Base-by-base conservation (phyloP, 768 basidiomycete genomes). In the Lactarius hengduanensis region DNA sequence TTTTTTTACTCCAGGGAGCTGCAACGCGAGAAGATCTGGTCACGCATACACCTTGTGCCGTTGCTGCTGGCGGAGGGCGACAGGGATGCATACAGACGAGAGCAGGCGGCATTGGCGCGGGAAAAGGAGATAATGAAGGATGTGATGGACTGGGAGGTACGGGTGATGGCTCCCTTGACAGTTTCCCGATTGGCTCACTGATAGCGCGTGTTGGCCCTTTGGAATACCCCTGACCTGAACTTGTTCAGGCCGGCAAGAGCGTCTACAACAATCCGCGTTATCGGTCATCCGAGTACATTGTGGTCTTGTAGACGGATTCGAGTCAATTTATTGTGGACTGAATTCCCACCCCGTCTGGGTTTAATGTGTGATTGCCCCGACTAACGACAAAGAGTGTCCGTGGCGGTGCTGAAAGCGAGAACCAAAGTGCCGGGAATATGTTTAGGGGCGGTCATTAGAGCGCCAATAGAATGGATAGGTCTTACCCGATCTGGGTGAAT, bases 61-160 rank as follows among this genome's bases (percentile, higher is more conserved):
- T 76, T 98, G 64, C 83, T 99, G 56, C 82, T 96, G 71, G 96
- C 96, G 45, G 96, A 99, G 76, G 88, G 88, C 4, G 96, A 99
- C 80, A 89, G 97, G 63, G 94, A 96, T 76, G 81, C 83, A 63
- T 94, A 92, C 80, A 83, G 93, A 67, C 85, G 92, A 45, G 79
- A 88, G 73, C 84, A 88, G 73, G 94, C 92, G n/a, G 87, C 86
- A 58, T 59, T 89, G 62, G 88, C 80, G 32, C 78, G 93, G 56
- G 97, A 98, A 78, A 82, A 81, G 78, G 91, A 87, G 78, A 93
- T 98, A 73, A 98, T 98, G 96, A 92, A 91, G 78, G 91, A 94
- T 72, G 94, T 98, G 59, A 82, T 83, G 64, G 92, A 86, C 45
- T 98, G 96, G 96, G 87, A 92, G 92, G 95, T 97, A 78, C 76